These are phyloP conservation scores for Funneliformis mosseae DNA, from an alignment of 192 early-diverging fungal species.

Conservation along the genomic window DNA sequence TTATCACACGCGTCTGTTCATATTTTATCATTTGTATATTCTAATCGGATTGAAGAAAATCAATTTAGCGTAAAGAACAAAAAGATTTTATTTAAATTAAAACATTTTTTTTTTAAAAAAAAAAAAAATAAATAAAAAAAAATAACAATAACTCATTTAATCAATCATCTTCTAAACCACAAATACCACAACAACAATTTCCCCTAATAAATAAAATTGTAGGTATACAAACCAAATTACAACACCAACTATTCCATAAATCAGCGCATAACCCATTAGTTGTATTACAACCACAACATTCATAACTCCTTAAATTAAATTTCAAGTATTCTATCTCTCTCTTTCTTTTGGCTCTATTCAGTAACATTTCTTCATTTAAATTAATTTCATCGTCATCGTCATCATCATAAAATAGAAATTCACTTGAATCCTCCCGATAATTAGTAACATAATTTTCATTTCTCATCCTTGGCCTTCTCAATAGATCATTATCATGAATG, in stretches of 20 bases:
- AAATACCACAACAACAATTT: neutral
- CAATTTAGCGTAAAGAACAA: too few species aligned
- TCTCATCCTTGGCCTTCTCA: neutral
- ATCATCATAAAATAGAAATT: neutral
- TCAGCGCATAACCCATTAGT: neutral
- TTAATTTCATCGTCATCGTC: neutral
- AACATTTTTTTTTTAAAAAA: too few species aligned
- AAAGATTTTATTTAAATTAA: too few species aligned
- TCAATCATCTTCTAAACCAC: slow-evolving; percentile 21
- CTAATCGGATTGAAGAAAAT: too few species aligned
- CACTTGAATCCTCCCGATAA: neutral
- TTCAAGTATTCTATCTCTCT: slow-evolving; percentile 6
- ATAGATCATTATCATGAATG: neutral
- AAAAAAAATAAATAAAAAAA: too few species aligned
- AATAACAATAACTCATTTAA: neutral
- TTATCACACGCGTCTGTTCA: too few species aligned
- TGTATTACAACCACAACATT: neutral
- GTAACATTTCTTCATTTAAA: slow-evolving; percentile 3
- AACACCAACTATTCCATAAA: neutral
- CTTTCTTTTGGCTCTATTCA: slow-evolving; percentile 9
- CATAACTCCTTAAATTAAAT: neutral
- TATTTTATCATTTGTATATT: too few species aligned
- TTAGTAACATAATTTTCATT: neutral
- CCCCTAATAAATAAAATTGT: neutral
- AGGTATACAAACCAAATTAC: neutral